phyloP scores from a whole-genome alignment of 352 stramenopile species.

The Phytophthora constricta region DNA sequence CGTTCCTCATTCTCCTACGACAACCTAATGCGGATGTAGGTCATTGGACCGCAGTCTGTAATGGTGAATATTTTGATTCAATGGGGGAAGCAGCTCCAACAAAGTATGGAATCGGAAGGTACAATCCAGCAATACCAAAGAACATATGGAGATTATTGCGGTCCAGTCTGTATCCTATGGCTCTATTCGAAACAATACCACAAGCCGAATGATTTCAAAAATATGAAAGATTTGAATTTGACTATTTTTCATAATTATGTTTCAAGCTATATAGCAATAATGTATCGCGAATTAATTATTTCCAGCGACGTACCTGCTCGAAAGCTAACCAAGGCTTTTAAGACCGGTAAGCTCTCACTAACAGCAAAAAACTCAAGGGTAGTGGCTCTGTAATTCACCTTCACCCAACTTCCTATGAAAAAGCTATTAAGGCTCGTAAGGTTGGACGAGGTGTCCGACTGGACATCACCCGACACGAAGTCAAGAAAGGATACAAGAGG shows the following conservation, averaged over 20 bases:
- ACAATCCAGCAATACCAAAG: constrained; percentile 14
- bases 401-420: constrained; percentile 13
- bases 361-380: constrained; percentile 5
- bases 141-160: constrained; percentile 5
- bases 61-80: constrained; percentile 11
- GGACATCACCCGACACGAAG: constrained; percentile 3
- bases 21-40: not conserved
- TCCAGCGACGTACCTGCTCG: not conserved
- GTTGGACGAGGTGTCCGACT: constrained; percentile 4
- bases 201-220: constrained; percentile 5
- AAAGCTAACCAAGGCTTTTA: constrained; percentile 9
- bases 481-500: constrained; percentile 14
- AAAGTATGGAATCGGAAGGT: constrained; percentile 4
- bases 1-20: constrained; percentile 8
- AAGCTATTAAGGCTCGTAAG: constrained; percentile 11
- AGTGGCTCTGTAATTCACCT: constrained; percentile 14
- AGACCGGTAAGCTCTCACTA: constrained; percentile 6
- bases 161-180: constrained; percentile 12
- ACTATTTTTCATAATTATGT: constrained; percentile 10
- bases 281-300: constrained; percentile 18
- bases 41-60: constrained; percentile 4
- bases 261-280: not conserved
- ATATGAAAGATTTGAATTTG: constrained; percentile 23
- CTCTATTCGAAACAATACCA: constrained; percentile 21
- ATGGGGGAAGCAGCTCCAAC: constrained; percentile 13